phyloP scores from a whole-genome alignment of 2,329 filamentous ascomycete species.

The Microdochium paspali region DNA sequence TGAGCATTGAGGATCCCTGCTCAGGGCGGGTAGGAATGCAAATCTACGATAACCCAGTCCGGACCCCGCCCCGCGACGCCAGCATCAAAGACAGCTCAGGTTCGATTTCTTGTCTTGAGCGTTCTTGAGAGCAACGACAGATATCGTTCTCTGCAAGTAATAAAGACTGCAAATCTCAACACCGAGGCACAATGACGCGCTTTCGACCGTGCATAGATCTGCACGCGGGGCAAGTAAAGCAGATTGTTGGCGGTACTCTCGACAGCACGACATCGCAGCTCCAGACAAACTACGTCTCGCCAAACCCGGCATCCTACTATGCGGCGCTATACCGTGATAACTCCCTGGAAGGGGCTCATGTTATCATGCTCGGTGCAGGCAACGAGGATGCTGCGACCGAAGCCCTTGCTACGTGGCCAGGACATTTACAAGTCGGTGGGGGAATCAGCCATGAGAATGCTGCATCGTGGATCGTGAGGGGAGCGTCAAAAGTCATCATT shows the following conservation, averaged over 20 bases:
- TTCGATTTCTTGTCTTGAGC: no score
- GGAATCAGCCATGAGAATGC: conserved; percentile 86
- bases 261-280: conserved; percentile 56
- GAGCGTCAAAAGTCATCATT: conserved; percentile 92
- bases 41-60: no score
- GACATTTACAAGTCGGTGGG: conserved; percentile 81
- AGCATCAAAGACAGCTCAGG: no score
- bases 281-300: conserved; percentile 88
- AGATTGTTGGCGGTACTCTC: conserved; percentile 93
- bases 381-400: conserved; percentile 74
- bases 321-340: conserved; percentile 72
- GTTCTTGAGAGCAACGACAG: no score
- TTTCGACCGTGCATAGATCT: conserved; percentile 97
- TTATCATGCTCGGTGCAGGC: conserved; percentile 90
- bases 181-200: conserved; percentile 73
- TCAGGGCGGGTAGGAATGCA: no score
- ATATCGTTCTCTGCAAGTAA: not conserved
- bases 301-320: conserved; percentile 72
- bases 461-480: conserved; percentile 72
- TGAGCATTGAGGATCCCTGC: no score
- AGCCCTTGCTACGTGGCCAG: conserved; percentile 70
- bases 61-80: no score
- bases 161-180: not conserved
- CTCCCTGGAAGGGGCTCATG: conserved; percentile 70
- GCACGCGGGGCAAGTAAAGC: conserved; percentile 94